Conservation (phyloP, 2,329 filamentous ascomycete species). For the Ploettnerulaceae sp. region DNA sequence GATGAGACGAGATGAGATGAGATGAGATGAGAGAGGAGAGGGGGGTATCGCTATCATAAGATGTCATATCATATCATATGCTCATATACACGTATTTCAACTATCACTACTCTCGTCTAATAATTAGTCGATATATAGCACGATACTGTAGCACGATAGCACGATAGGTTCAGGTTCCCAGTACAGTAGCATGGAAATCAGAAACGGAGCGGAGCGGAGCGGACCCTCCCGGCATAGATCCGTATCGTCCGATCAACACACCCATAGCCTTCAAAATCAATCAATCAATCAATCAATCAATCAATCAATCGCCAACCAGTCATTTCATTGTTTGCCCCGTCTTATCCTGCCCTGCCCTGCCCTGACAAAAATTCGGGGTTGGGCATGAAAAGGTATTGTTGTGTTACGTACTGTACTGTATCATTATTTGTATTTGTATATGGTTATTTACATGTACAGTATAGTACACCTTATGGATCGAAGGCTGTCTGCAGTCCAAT, state of each 20-base stretch:
- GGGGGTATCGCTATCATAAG: constrained; percentile 4
- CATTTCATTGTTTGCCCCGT: too few relatives aligned
- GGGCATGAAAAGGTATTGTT: too few relatives aligned
- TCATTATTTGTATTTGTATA: too few relatives aligned
- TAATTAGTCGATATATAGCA: not conserved
- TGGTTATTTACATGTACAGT: too few relatives aligned
- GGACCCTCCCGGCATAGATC: constrained; percentile 2
- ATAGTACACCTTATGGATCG: too few relatives aligned
- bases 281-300: too few relatives aligned
- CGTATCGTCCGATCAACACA: constrained; percentile 1
- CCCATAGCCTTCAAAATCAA: too few relatives aligned
- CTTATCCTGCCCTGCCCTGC: not conserved
- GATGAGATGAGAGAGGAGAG: not conserved
- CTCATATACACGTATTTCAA: not conserved
- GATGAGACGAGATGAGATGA: not conserved
- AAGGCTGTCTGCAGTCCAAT: too few relatives aligned
- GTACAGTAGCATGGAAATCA: not conserved
- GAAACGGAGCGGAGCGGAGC: not conserved
- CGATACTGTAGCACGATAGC: not conserved
- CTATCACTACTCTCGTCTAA: not conserved
- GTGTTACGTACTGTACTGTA: too few relatives aligned
- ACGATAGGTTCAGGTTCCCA: constrained; percentile 1
- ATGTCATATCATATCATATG: not conserved
- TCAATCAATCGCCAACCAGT: too few relatives aligned
- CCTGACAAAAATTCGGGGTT: too few relatives aligned